phyloP scores from a whole-genome alignment of 352 stramenopile genomes.

The Blastocystis sp. region DNA sequence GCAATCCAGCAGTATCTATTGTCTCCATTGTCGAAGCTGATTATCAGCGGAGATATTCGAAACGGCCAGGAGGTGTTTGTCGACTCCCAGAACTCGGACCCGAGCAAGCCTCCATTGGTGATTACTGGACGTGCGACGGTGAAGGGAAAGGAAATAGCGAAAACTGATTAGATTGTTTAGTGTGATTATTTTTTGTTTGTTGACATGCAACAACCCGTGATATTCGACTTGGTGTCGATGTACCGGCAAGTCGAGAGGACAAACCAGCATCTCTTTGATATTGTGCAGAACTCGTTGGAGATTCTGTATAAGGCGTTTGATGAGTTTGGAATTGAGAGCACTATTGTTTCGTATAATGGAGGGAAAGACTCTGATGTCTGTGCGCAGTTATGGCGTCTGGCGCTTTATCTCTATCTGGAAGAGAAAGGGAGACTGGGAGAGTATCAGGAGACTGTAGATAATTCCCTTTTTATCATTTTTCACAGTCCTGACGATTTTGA shows the following conservation, averaged over 20 bases:
- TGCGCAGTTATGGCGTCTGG: neutral
- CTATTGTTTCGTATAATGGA: slow-evolving; percentile 29
- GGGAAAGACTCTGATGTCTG: slow-evolving; percentile 51
- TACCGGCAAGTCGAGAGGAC: neutral
- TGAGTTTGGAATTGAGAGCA: neutral
- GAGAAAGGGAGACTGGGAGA: neutral
- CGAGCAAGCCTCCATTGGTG: neutral
- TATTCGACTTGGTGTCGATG: neutral
- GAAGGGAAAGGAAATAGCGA: slow-evolving; percentile 52
- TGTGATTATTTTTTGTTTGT: neutral
- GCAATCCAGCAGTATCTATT: slow-evolving; percentile 89
- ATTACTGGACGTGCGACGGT: neutral
- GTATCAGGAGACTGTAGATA: slow-evolving; percentile 2
- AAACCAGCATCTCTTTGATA: neutral
- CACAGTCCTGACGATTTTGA: slow-evolving; percentile 43
- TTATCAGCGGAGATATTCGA: slow-evolving; percentile 21
- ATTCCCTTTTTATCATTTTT: slow-evolving; percentile 10
- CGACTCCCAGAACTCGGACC: neutral
- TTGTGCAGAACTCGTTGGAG: neutral
- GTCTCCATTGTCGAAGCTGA: slow-evolving; percentile 75
- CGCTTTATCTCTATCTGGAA: slow-evolving; percentile 33
- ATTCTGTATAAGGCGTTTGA: neutral
- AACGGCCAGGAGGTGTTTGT: slow-evolving; percentile 47
- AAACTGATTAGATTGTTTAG: neutral
- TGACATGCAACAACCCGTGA: neutral